Evolutionary conservation across 2,329 filamentous ascomycete genomes (phyloP), one percentile per base, ranked within the genome.

Genomic region (Fusarium sp.): DNA sequence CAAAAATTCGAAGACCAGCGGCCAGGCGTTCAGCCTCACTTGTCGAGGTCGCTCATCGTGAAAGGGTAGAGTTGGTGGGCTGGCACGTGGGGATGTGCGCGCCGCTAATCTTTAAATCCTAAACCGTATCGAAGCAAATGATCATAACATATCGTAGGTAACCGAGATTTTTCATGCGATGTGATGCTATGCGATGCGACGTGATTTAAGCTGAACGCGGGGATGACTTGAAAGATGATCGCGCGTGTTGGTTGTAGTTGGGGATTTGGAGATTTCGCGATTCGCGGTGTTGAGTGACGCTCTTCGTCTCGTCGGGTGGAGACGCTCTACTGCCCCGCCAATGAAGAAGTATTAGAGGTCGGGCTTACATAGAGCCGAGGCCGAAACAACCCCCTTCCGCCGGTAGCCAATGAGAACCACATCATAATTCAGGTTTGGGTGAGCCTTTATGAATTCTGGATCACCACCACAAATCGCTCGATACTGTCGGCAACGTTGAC

Each of bases 1-100:
- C 42, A 57, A 39, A 33, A 41, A 27, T 60, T 46, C 50, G 52
- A 64, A 39, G 60, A 62, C 49, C 35, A 60, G 56, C n/a, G 39
- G 35, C 59, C 31, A 57, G 38, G 39, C 44, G 41, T 33, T 54
- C 57, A 50, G 60, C 62, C 85, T 75, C 87, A 97, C 95, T 90
- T 93, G 85, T 98, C 96, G 79, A 98, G 89, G 83, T 98, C 94
- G 84, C 95, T 97, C 93, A 97, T 98, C 84, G 80, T 73, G 72
- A 75, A 59, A 41, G 55, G 42, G 42, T 39, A 46, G 42, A 47
- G 36, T 38, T 53, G 50, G 61, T 55, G 53, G 62, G 62, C 68
- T 64, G 65, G 65, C 71, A 65, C 66, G 72, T 70, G 72, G 67
- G 58, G 69, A 59, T 70, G 71, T 68, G 72, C 73, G 71, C 73